phyloP scores from a whole-genome alignment of 306 rosid genomes.

The Cicer bijugum region DNA sequence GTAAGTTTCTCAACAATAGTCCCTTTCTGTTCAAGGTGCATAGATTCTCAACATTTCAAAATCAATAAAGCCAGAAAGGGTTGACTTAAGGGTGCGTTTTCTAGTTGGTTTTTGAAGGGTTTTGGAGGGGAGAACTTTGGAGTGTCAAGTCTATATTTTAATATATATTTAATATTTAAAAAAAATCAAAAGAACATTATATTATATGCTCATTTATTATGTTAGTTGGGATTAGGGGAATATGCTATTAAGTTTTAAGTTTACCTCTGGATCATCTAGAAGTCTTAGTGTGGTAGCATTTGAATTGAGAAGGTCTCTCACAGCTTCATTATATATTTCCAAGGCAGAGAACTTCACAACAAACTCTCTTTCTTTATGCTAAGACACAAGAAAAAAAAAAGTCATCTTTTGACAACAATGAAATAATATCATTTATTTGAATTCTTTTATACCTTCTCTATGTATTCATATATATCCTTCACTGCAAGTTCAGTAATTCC shows the following conservation, averaged over 20 bases:
- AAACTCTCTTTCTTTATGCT: slow-evolving; percentile 76
- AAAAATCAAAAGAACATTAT: too few relatives aligned
- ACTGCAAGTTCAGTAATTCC: slow-evolving; percentile 79
- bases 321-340: slow-evolving; percentile 93
- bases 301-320: slow-evolving; percentile 72
- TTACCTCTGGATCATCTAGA: slow-evolving; percentile 93
- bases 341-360: slow-evolving; percentile 83
- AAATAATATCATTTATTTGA: slow-evolving; percentile 1
- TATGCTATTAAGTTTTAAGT: slow-evolving; percentile 36
- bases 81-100: background rate
- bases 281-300: slow-evolving; percentile 68
- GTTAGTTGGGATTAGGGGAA: background rate
- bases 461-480: slow-evolving; percentile 69
- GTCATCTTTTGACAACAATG: slow-evolving; percentile 37
- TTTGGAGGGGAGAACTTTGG: too few relatives aligned
- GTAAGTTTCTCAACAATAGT: slow-evolving; percentile 80
- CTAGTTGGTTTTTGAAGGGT: too few relatives aligned
- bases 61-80: slow-evolving; percentile 11
- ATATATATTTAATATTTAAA: too few relatives aligned
- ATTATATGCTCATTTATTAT: too few relatives aligned
- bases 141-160: too few relatives aligned
- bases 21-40: slow-evolving; percentile 69
- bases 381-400: slow-evolving; percentile 47
- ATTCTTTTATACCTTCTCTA: slow-evolving; percentile 57
- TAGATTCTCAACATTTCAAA: slow-evolving; percentile 35